Conservation (phyloP, 176 grass and related monocot species). For the Zea mays region Zm-B73-REFERENCE-NAM-5.0 NC_050099.1:203487501-203488000, state of each 20-base stretch:
- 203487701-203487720: slow-evolving; percentile 79
- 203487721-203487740: slow-evolving; percentile 86
- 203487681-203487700: slow-evolving; percentile 84
- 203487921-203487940: slow-evolving; percentile 86
- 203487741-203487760: slow-evolving; percentile 86
- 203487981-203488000: slow-evolving; percentile 23
- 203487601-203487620: slow-evolving; percentile 52
- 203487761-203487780: slow-evolving; percentile 18
- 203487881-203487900: slow-evolving; percentile 84
- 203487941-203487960: slow-evolving; percentile 76
- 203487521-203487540: slow-evolving; percentile 80
- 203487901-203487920: slow-evolving; percentile 90
- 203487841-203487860: slow-evolving; percentile 12
- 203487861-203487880: slow-evolving; percentile 1
- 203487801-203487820: neutral
- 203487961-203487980: slow-evolving; percentile 57
- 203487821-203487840: neutral
- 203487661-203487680: slow-evolving; percentile 82
- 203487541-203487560: slow-evolving; percentile 46
- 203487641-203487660: slow-evolving; percentile 69
- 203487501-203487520: slow-evolving; percentile 65
- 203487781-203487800: neutral
- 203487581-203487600: neutral
- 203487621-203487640: slow-evolving; percentile 78
- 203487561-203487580: slow-evolving; percentile 5